Conservation (phyloP, 2,329 filamentous ascomycete genomes). For the Alternaria postmessia region DNA sequence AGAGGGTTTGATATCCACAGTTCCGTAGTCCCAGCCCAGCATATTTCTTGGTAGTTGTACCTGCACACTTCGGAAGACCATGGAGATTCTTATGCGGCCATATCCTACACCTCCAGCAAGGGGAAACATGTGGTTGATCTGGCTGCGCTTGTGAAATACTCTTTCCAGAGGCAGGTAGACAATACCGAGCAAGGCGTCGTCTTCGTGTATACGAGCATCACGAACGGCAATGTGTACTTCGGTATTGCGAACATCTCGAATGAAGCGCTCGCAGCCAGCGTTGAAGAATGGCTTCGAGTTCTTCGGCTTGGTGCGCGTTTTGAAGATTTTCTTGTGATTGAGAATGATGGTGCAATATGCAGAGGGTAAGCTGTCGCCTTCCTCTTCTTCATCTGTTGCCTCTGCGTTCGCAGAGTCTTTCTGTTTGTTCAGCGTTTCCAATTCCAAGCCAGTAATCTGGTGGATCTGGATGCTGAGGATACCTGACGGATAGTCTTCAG, state of each 20-base stretch:
- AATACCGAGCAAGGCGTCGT: constrained; percentile 73
- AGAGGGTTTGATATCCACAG: constrained; percentile 67
- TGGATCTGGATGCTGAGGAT: constrained; percentile 76
- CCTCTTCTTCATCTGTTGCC: constrained; percentile 68
- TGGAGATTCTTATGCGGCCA: constrained; percentile 71
- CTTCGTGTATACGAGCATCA: constrained; percentile 73
- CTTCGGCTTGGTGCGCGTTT: constrained; percentile 78
- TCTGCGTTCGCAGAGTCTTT: constrained; percentile 57
- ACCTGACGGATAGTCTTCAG: constrained; percentile 68
- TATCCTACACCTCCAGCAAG: constrained; percentile 76
- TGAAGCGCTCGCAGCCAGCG: constrained; percentile 75
- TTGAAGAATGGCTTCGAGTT: constrained; percentile 83
- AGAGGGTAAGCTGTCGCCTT: constrained; percentile 70
- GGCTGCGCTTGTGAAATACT: constrained; percentile 68
- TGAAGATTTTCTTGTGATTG: constrained; percentile 74
- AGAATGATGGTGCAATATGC: constrained; percentile 77
- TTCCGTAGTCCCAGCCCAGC: constrained; percentile 76
- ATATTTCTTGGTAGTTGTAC: constrained; percentile 66
- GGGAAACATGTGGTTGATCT: constrained; percentile 72
- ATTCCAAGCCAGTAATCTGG: constrained; percentile 73
- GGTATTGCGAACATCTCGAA: constrained; percentile 71
- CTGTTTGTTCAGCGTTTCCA: constrained; percentile 66
- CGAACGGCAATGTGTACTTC: constrained; percentile 74
- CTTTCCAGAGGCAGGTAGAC: constrained; percentile 71
- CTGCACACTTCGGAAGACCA: constrained; percentile 76